phyloP scores from a whole-genome alignment of 192 early-diverging fungal species.

The Backusella psychrophila region DNA sequence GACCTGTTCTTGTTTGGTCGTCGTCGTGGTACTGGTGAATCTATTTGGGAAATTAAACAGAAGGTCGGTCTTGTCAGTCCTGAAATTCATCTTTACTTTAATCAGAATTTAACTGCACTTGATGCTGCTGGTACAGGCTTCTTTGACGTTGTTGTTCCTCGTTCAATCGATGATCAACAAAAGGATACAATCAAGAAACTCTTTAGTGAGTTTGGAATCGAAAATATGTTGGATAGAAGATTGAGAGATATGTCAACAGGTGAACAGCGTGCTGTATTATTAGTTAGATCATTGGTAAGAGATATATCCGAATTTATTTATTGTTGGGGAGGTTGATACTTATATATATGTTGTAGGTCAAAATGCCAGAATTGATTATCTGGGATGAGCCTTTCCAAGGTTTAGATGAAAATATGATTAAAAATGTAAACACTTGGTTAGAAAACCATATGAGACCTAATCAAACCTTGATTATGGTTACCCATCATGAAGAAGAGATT shows the following conservation, averaged over 20 bases:
- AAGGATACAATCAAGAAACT: not conserved
- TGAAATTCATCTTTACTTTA: constrained; percentile 59
- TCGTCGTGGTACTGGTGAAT: constrained; percentile 48
- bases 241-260: constrained; percentile 41
- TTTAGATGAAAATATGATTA: constrained; percentile 44
- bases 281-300: constrained; percentile 43
- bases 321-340: not conserved
- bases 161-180: constrained; percentile 11
- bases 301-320: not conserved
- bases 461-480: constrained; percentile 55
- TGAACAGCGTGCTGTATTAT: constrained; percentile 51
- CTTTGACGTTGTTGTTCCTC: constrained; percentile 35
- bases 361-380: constrained; percentile 41
- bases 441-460: constrained; percentile 37
- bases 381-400: constrained; percentile 65
- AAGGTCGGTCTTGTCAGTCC: constrained; percentile 46
- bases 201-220: constrained; percentile 29
- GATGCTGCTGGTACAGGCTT: constrained; percentile 43
- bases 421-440: constrained; percentile 40
- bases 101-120: constrained; percentile 32
- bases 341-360: constrained; percentile 30
- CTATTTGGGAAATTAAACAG: constrained; percentile 60
- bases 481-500: constrained; percentile 58
- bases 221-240: constrained; percentile 13
- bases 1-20: constrained; percentile 51